Percentiles rank a stretch among this genome's conserved stretches.
phyloP scores from a whole-genome alignment of 208 protist genomes.

The Strigomonas oncopelti region DNA sequence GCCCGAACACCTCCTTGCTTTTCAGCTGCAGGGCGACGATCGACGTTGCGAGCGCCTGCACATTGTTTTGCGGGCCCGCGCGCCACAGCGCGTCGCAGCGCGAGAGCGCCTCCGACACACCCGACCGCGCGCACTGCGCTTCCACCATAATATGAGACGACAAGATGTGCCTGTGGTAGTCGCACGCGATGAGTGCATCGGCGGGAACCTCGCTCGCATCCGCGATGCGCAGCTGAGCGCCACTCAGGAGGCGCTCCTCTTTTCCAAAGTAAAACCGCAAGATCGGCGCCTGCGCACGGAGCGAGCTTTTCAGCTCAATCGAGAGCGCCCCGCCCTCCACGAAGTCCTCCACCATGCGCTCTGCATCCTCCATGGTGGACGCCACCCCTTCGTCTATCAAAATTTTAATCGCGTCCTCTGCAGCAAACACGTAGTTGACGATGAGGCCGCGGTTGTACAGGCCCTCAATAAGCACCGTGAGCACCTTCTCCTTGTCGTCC shows the following conservation, averaged over 20 bases:
- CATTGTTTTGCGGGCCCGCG: conserved; percentile 29
- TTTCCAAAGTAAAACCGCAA: conserved; percentile 16
- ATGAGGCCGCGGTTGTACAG: conserved; percentile 85
- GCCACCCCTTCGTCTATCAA: conserved; percentile 74
- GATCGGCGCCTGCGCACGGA: conserved; percentile 34
- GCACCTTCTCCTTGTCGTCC: conserved; percentile 25
- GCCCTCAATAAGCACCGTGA: conserved; percentile 67
- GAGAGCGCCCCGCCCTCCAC: conserved; percentile 34
- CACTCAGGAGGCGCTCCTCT: conserved; percentile 15
- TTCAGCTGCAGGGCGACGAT: conserved; percentile 70
- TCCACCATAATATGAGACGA: conserved; percentile 72
- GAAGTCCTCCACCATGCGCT: conserved; percentile 33
- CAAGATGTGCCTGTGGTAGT: conserved; percentile 74
- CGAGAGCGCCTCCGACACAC: conserved; percentile 55
- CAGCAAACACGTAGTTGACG: conserved; percentile 59
- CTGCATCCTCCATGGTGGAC: conserved; percentile 57
- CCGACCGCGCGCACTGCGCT: conserved; percentile 70
- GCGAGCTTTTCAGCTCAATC: conserved; percentile 21
- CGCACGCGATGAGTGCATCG: conserved; percentile 72
- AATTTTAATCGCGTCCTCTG: conserved; percentile 72
- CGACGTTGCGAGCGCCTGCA: conserved; percentile 52
- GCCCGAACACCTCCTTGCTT: conserved; percentile 78
- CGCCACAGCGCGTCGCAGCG: conserved; percentile 57
- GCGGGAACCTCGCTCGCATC: conserved; percentile 47
- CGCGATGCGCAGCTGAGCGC: conserved; percentile 18